These are phyloP conservation scores for Erodium maritimum DNA, from an alignment of 345 rosid genomes.

Conservation along the genomic window DNA sequence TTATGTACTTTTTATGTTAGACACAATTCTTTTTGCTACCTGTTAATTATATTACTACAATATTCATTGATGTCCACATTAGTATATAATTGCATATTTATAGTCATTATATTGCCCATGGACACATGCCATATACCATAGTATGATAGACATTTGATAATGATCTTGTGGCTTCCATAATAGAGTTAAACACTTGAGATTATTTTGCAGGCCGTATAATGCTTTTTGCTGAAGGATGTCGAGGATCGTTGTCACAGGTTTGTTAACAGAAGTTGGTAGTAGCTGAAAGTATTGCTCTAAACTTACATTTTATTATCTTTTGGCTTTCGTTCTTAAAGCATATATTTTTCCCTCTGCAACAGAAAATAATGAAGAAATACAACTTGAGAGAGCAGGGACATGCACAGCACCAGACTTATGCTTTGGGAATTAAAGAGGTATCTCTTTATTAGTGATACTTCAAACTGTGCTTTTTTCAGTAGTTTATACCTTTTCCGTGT, in stretches of 20 bases:
- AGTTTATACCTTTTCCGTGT: background rate
- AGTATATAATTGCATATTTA: too few species aligned
- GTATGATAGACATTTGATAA: background rate
- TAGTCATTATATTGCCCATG: too few species aligned
- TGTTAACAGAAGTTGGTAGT: constrained; percentile 14
- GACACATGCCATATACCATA: background rate
- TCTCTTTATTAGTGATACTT: constrained; percentile 5
- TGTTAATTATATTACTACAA: too few species aligned
- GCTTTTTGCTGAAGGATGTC: constrained; percentile 86
- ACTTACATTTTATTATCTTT: constrained; percentile 3
- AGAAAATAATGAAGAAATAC: constrained; percentile 60
- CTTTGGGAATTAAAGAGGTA: constrained; percentile 96
- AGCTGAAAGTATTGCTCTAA: constrained; percentile 6
- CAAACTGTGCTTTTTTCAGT: constrained; percentile 4
- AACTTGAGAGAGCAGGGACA: constrained; percentile 62
- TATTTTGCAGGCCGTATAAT: constrained; percentile 55
- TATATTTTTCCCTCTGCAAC: constrained; percentile 11
- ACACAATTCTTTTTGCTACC: too few species aligned
- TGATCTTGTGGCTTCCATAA: background rate
- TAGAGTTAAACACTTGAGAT: constrained; percentile 6
- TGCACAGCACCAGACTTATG: constrained; percentile 94
- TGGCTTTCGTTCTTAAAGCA: constrained; percentile 9
- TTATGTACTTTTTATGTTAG: too few species aligned
- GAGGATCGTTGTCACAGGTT: constrained; percentile 96
- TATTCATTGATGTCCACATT: too few species aligned